Percentiles rank a stretch among this genome's conserved stretches.
These are phyloP conservation scores for Corniculantispora saksenae DNA, from an alignment of 2,329 filamentous ascomycete species.

Conservation along the genomic window DNA sequence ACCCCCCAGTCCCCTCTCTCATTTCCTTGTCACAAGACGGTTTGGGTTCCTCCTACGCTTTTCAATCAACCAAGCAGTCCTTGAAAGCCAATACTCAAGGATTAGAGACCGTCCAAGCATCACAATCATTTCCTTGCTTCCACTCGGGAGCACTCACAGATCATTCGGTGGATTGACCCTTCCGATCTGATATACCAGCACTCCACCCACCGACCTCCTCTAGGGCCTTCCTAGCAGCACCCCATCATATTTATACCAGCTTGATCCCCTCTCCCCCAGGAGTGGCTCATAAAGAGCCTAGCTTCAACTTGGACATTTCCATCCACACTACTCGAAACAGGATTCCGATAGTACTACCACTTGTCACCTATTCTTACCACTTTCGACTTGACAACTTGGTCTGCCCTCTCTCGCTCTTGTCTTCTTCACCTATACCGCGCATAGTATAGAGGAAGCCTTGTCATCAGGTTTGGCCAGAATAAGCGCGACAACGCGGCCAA, in stretches of 20 bases:
- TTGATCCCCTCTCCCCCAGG: conserved; percentile 26
- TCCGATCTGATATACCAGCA: conserved; percentile 13
- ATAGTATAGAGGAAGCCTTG: background rate
- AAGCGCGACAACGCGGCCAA: conserved; percentile 12
- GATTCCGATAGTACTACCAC: background rate
- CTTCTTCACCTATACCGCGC: background rate
- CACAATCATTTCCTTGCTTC: background rate
- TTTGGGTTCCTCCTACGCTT: conserved; percentile 11
- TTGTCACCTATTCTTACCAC: background rate
- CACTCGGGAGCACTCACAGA: conserved; percentile 7
- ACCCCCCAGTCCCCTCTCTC: conserved; percentile 10
- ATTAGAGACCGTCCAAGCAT: conserved; percentile 1
- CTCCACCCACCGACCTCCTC: conserved; percentile 4
- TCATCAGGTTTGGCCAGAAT: background rate
- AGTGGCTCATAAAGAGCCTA: conserved; percentile 3
- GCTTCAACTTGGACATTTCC: background rate
- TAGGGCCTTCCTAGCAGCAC: conserved; percentile 6
- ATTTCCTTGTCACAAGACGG: conserved; percentile 15
- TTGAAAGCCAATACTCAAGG: conserved; percentile 2
- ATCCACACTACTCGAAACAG: background rate
- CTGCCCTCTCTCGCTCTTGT: background rate
- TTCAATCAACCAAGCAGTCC: background rate
- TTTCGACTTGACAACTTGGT: background rate
- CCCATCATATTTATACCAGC: conserved; percentile 15
- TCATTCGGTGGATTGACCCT: conserved; percentile 17